Conservation (phyloP, 768 basidiomycete species). For the Galerina marginata region DNA sequence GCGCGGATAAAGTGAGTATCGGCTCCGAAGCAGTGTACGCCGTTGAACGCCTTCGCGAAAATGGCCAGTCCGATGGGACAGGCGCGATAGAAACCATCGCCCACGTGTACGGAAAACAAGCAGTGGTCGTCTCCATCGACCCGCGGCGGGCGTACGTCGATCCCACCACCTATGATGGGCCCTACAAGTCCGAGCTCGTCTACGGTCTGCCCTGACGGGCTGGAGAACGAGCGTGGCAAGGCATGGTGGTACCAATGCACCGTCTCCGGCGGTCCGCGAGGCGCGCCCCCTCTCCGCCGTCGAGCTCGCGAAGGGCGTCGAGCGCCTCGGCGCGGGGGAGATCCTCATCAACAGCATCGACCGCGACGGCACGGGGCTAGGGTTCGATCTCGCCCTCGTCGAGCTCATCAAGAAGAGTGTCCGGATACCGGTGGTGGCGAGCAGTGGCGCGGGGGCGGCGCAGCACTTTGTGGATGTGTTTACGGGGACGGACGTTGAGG, state of each 20-base stretch:
- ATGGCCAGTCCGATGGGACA: slow-evolving; percentile 56
- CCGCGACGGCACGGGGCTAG: slow-evolving; percentile 89
- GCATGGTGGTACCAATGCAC: slow-evolving; percentile 99
- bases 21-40: slow-evolving; percentile 95
- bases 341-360: slow-evolving; percentile 96
- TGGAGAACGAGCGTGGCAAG: slow-evolving; percentile 66
- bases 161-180: slow-evolving; percentile 66
- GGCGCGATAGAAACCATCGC: slow-evolving; percentile 96
- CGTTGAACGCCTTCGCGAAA: slow-evolving; percentile 77
- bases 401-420: slow-evolving; percentile 76
- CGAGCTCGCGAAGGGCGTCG: slow-evolving; percentile 91
- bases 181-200: slow-evolving; percentile 68
- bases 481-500: slow-evolving; percentile 77
- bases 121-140: slow-evolving; percentile 97
- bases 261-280: slow-evolving; percentile 91
- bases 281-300: slow-evolving; percentile 82
- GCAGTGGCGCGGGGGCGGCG: slow-evolving; percentile 86
- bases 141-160: slow-evolving; percentile 87
- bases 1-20: slow-evolving; percentile 98
- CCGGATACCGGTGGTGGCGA: slow-evolving; percentile 91
- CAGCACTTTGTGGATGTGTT: slow-evolving; percentile 93
- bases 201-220: slow-evolving; percentile 46
- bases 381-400: slow-evolving; percentile 89
- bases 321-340: slow-evolving; percentile 92
- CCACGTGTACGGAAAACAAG: slow-evolving; percentile 88